Conservation (phyloP, 73 alveolate species). For the Paramecium primaurelia region DNA sequence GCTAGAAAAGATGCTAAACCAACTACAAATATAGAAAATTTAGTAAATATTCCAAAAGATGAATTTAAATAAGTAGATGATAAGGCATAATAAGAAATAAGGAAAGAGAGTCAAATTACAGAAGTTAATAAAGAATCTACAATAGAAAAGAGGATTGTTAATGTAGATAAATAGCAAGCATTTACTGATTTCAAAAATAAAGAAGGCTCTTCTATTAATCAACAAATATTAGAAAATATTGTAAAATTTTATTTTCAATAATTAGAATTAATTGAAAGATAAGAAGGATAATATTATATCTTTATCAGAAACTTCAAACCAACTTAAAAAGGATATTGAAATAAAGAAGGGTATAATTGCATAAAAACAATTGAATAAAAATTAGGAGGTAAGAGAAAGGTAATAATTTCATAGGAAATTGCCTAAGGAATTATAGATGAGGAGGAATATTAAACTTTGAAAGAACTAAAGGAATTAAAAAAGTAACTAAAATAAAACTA, state of each 20-base stretch:
- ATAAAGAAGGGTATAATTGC: constrained; percentile 65
- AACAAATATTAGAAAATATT: constrained; percentile 59
- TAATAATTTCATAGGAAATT: constrained; percentile 3
- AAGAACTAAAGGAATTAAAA: constrained; percentile 89
- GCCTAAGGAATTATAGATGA: constrained; percentile 91
- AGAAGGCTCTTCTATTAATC: constrained; percentile 84
- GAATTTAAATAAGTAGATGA: constrained; percentile 54
- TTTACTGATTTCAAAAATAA: constrained; percentile 80
- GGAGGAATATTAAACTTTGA: constrained; percentile 88
- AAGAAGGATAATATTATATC: constrained; percentile 71
- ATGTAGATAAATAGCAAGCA: constrained; percentile 69
- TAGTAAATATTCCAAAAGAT: constrained; percentile 60
- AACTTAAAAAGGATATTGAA: constrained; percentile 68
- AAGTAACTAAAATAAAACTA: constrained; percentile 82
- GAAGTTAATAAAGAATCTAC: constrained; percentile 30
- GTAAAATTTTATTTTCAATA: background rate
- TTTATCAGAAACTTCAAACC: constrained; percentile 52
- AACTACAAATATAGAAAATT: constrained; percentile 67
- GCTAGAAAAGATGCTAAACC: constrained; percentile 86
- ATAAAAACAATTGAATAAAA: constrained; percentile 80
- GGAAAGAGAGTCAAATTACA: constrained; percentile 57
- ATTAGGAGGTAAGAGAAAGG: constrained; percentile 67
- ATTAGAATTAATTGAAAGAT: constrained; percentile 80
- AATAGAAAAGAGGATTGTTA: constrained; percentile 39
- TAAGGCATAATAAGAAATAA: constrained; percentile 56